Percentiles rank a stretch among this genome's conserved stretches.
phyloP scores from a whole-genome alignment of 192 early-diverging fungal species.

The Coemansia sp. region DNA sequence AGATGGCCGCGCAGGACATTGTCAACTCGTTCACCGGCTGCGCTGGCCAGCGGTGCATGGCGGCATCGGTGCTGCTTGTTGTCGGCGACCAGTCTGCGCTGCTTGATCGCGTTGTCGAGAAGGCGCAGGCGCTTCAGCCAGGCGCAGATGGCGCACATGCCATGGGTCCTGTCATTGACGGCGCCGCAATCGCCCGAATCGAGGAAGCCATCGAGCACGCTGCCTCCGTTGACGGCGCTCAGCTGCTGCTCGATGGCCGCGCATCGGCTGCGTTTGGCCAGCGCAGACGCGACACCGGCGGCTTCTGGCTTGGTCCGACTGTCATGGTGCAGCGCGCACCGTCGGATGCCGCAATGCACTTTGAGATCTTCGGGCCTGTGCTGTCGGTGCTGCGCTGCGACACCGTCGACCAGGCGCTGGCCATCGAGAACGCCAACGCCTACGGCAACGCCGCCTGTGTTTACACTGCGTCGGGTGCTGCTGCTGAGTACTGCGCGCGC shows the following conservation, averaged over 20 bases:
- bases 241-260: conserved; percentile 74
- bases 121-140: conserved; percentile 57
- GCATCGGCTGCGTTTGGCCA: conserved; percentile 32
- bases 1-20: conserved; percentile 76
- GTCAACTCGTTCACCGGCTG: conserved; percentile 78
- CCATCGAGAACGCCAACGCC: conserved; percentile 69
- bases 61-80: conserved; percentile 68
- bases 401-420: conserved; percentile 64
- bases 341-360: conserved; percentile 64
- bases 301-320: conserved; percentile 77
- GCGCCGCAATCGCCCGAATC: conserved; percentile 63
- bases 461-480: conserved; percentile 63
- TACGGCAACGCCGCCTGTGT: conserved; percentile 76
- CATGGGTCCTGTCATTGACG: conserved; percentile 80
- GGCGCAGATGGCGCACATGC: conserved; percentile 54
- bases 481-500: conserved; percentile 68
- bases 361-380: conserved; percentile 85
- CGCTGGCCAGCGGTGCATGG: conserved; percentile 80
- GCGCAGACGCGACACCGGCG: conserved; percentile 36
- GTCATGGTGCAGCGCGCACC: conserved; percentile 62
- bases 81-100: conserved; percentile 70
- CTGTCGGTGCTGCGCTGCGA: conserved; percentile 63
- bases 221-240: conserved; percentile 55
- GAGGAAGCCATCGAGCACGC: conserved; percentile 60
- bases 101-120: conserved; percentile 61